Evolutionary conservation across 2,329 filamentous ascomycete genomes (phyloP).

Genomic region (Colletotrichum costaricense): DNA sequence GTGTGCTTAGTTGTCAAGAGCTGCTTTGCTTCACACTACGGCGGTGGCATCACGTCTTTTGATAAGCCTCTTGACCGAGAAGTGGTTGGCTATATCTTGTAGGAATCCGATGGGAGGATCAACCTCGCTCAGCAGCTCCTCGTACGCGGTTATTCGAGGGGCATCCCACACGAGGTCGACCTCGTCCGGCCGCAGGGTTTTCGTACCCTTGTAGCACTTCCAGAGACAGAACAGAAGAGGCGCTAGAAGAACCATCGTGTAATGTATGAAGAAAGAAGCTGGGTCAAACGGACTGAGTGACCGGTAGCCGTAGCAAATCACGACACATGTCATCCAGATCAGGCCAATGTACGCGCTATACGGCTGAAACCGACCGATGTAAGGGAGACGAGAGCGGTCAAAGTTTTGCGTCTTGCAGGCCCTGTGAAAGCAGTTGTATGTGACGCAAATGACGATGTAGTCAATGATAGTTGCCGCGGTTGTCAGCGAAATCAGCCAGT

Average conservation of each 20-base stretch:
- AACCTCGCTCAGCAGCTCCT: constrained; percentile 42
- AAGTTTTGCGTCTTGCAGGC: constrained; percentile 67
- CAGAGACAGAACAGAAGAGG: constrained; percentile 64
- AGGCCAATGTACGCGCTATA: constrained; percentile 68
- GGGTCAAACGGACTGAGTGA: constrained; percentile 70
- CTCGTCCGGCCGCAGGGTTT: constrained; percentile 63
- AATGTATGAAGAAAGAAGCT: constrained; percentile 72
- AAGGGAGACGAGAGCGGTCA: constrained; percentile 66
- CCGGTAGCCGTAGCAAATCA: constrained; percentile 70
- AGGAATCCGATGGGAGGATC: background rate
- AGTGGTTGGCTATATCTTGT: background rate
- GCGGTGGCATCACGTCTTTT: too few relatives aligned
- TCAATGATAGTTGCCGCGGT: constrained; percentile 55
- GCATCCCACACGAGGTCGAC: constrained; percentile 70
- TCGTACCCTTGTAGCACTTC: constrained; percentile 71
- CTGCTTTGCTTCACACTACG: background rate
- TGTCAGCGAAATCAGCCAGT: constrained; percentile 73
- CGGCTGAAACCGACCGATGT: constrained; percentile 75
- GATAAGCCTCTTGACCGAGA: background rate
- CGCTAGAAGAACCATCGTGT: constrained; percentile 72
- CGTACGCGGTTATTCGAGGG: constrained; percentile 67
- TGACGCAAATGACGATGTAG: constrained; percentile 47
- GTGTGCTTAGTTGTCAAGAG: too few relatives aligned
- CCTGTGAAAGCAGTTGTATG: constrained; percentile 72
- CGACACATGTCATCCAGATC: constrained; percentile 68